Evolutionary conservation across 179 eudicot genomes (phyloP), one percentile per base, ranked within the genome.

Genomic region (Spergularia azorica): DNA sequence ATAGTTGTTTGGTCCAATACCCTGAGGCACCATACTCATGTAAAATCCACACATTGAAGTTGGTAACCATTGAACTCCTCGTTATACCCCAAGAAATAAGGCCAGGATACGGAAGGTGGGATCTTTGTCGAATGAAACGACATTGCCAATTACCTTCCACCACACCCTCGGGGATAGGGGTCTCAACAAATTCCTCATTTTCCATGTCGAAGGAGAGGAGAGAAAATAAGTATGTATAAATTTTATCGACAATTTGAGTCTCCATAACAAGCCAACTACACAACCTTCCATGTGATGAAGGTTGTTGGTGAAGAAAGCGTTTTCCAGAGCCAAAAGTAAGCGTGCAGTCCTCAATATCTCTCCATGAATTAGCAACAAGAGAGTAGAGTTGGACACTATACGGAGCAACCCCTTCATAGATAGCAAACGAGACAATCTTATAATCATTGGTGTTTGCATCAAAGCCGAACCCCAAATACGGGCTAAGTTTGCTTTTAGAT

Each of bases 141-240:
- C 2, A 8, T 21, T 21, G 21, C 21, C 21, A 21, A 67, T 9
- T 4, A 43, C 7, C 7, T 11, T 7, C 6, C 1, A 26, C 32
- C 9, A 20, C 71, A 67, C 18, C 71, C 8, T 0, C 8, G 18
- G 71, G 56, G 54, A 67, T 5, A 67, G 56, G 71, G 13, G 71
- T 67, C 55, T 67, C 56, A 2, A 67, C 71, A n/a, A 67, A 67
- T 14, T 41, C 71, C 51, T 67, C 71, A 43, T 43, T 55, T 41
- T 41, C 71, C 71, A 67, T 43, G 55, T 67, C 71, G 71, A 67
- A 67, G 5, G 71, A 67, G 3, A 67, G 36, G 18, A 67, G 71
- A 67, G 26, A 18, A 21, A 21, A 21, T 21, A 21, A 21, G 21
- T 21, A 21, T 20, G 20, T 11, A 20, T 39, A 20, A 9, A 9